Evolutionary conservation across 2,329 filamentous ascomycete genomes (phyloP).

Genomic region (Acarospora socialis): DNA sequence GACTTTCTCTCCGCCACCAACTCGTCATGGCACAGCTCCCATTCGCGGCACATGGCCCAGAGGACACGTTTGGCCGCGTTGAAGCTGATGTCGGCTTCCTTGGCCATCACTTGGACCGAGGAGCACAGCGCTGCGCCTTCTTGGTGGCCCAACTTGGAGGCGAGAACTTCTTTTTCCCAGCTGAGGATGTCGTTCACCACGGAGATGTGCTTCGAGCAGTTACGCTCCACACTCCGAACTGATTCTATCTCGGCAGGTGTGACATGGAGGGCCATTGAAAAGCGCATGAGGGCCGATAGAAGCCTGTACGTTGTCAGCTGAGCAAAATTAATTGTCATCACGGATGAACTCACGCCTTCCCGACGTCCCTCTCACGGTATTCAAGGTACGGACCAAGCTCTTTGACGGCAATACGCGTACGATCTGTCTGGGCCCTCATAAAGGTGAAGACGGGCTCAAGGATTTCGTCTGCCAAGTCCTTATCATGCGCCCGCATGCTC

Average conservation of each 20-base stretch:
- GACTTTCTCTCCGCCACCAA: slow-evolving; percentile 9
- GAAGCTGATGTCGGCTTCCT: slow-evolving; percentile 16
- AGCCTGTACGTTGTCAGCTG: slow-evolving; percentile 17
- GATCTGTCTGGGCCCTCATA: slow-evolving; percentile 28
- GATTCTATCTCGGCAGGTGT: slow-evolving; percentile 16
- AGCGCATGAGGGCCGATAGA: slow-evolving; percentile 25
- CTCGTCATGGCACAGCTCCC: slow-evolving; percentile 16
- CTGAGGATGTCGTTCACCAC: slow-evolving; percentile 30
- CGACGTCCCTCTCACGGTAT: slow-evolving; percentile 28
- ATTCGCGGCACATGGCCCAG: slow-evolving; percentile 21
- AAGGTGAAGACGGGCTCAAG: slow-evolving; percentile 27
- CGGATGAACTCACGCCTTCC: slow-evolving; percentile 23
- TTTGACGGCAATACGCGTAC: slow-evolving; percentile 15
- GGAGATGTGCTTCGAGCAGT: slow-evolving; percentile 26
- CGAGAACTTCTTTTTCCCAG: slow-evolving; percentile 26
- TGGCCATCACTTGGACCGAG: slow-evolving; percentile 20
- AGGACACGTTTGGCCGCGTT: slow-evolving; percentile 19
- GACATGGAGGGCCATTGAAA: slow-evolving; percentile 22
- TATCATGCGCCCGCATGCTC: slow-evolving; percentile 25
- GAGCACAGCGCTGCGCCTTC: slow-evolving; percentile 22
- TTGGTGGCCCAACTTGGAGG: slow-evolving; percentile 9
- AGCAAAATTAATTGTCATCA: background rate
- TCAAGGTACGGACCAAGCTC: slow-evolving; percentile 23
- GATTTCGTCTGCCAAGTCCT: slow-evolving; percentile 23
- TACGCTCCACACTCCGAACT: slow-evolving; percentile 20